Conservation (phyloP, 1,284 basidiomycete species). For the Xerocomus minutiporus region DNA sequence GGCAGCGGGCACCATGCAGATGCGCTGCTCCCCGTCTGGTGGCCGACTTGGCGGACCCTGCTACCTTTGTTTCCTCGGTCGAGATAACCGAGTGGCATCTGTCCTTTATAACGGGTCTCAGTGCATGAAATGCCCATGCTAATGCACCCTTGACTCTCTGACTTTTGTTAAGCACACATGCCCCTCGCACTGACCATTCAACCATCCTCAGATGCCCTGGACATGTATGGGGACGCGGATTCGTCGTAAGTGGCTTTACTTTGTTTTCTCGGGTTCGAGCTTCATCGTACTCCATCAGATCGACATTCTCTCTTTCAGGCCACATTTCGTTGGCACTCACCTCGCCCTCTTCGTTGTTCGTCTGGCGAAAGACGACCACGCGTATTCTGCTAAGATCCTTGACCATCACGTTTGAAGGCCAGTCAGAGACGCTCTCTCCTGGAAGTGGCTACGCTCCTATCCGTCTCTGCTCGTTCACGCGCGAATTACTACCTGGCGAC, state of each 20-base stretch:
- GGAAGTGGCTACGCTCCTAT: constrained; percentile 56
- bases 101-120: constrained; percentile 23
- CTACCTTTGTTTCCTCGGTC: constrained; percentile 30
- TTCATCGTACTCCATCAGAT: constrained; percentile 37
- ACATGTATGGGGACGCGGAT: constrained; percentile 68
- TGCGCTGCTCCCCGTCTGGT: background rate
- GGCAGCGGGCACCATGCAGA: constrained; percentile 1
- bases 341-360: constrained; percentile 48
- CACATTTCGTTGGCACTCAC: constrained; percentile 58
- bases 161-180: constrained; percentile 39
- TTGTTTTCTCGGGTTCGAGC: background rate
- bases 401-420: constrained; percentile 70
- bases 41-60: constrained; percentile 4
- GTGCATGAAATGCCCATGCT: background rate
- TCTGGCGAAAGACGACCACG: constrained; percentile 40
- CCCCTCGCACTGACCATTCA: constrained; percentile 58
- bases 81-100: constrained; percentile 27
- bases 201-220: constrained; percentile 48
- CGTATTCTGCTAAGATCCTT: constrained; percentile 62
- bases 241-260: constrained; percentile 46
- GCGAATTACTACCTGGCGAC: constrained; percentile 51
- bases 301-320: constrained; percentile 74
- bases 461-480: constrained; percentile 62
- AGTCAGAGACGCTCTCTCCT: constrained; percentile 59
- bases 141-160: constrained; percentile 6